A percentile compares a stretch with the other conserved stretches of the same genome.
Evolutionary conservation across 2,329 filamentous ascomycete species (phyloP).

Genomic region (Periconia digitata): DNA sequence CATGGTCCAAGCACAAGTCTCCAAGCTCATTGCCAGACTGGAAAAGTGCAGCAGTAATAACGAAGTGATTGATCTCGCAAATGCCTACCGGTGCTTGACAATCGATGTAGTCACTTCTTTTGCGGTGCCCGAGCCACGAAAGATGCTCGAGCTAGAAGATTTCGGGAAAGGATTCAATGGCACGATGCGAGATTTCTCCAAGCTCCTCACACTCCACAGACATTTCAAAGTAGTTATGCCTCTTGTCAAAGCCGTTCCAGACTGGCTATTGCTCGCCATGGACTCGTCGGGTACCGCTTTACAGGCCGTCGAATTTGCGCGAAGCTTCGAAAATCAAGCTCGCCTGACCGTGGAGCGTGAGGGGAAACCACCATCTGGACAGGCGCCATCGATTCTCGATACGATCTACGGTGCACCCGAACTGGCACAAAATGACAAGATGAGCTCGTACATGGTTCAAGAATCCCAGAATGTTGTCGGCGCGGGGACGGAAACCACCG

Average conservation of each 20-base stretch:
- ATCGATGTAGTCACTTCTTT: conserved; percentile 3
- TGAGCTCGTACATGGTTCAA: background rate
- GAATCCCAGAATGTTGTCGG: background rate
- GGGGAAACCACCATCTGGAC: background rate
- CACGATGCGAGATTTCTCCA: background rate
- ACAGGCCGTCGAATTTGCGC: background rate
- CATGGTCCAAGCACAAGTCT: background rate
- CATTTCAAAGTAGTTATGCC: background rate
- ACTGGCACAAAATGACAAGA: background rate
- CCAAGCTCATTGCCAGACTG: background rate
- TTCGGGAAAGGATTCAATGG: conserved; percentile 1
- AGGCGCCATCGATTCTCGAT: background rate
- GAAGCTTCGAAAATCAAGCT: background rate
- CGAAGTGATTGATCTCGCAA: conserved; percentile 3
- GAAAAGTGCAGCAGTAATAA: background rate
- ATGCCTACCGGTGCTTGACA: conserved; percentile 2
- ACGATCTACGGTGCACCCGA: background rate
- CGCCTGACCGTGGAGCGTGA: background rate
- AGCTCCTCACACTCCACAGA: conserved; percentile 1
- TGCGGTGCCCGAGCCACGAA: background rate
- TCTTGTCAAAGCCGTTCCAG: background rate
- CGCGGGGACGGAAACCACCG: conserved; percentile 1
- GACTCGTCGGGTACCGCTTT: background rate
- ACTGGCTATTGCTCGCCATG: background rate
- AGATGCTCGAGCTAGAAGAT: conserved; percentile 1